Percentiles rank a stretch among this genome's conserved stretches.
These are phyloP conservation scores for Mesotaenium endlicherianum DNA, from an alignment of 139 green algal species.

Conservation along the genomic window DNA sequence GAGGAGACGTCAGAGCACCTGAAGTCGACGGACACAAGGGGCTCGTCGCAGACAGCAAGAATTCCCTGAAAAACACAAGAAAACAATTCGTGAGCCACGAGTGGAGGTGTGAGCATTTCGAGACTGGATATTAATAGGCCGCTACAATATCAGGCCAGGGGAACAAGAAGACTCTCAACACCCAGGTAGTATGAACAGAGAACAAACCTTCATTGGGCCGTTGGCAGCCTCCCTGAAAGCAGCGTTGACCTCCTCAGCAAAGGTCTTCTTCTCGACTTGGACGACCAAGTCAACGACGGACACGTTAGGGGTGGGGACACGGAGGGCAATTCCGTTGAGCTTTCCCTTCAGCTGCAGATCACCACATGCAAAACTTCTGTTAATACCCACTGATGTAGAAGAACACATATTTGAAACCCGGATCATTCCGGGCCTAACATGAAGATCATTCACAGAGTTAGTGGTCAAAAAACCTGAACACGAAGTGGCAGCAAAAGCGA, in stretches of 20 bases:
- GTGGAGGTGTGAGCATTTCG: no score
- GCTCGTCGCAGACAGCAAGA: constrained; percentile 58
- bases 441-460: no score
- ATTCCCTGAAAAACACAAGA: constrained; percentile 36
- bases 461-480: background rate
- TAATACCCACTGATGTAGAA: no score
- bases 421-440: background rate
- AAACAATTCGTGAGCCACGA: no score
- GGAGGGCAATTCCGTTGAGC: constrained; percentile 67
- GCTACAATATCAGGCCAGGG: no score
- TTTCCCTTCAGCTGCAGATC: constrained; percentile 62
- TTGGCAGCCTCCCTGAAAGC: constrained; percentile 61
- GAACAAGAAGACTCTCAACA: no score
- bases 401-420: background rate
- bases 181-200: no score
- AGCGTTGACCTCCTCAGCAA: constrained; percentile 62
- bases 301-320: constrained; percentile 66
- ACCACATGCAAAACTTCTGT: no score
- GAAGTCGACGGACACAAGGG: constrained; percentile 66
- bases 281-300: constrained; percentile 65
- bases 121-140: no score
- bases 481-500: background rate
- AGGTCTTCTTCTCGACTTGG: constrained; percentile 72
- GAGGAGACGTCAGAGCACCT: constrained; percentile 61
- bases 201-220: constrained; percentile 49